These are phyloP conservation scores for Eucalyptus lansdowneana DNA, from an alignment of 345 rosid genomes.

Conservation along the genomic window DNA sequence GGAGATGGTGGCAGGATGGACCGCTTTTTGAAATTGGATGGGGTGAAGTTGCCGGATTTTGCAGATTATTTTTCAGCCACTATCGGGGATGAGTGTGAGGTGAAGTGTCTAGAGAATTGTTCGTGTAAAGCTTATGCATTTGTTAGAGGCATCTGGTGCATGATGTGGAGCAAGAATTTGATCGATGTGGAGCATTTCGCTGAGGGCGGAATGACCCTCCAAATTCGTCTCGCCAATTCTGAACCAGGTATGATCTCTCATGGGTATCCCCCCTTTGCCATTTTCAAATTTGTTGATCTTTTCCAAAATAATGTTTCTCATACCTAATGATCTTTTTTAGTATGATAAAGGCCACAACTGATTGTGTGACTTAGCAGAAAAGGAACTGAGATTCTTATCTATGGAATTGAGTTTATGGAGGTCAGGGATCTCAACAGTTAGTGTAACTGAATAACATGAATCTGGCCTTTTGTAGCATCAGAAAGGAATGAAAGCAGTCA, in stretches of 20 bases:
- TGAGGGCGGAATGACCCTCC: constrained; percentile 14
- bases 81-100: not conserved
- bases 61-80: not conserved
- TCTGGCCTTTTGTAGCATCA: not conserved
- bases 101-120: constrained; percentile 25
- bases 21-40: constrained; percentile 3
- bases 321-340: not conserved
- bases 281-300: not conserved
- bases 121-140: constrained; percentile 50
- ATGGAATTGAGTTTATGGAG: not conserved
- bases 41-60: constrained; percentile 28
- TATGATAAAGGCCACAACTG: not conserved
- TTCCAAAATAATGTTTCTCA: not conserved
- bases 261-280: not conserved
- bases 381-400: not conserved
- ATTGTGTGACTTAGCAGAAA: not conserved
- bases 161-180: constrained; percentile 44
- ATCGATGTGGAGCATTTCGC: constrained; percentile 36
- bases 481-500: not conserved
- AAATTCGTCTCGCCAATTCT: constrained; percentile 43
- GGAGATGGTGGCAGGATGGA: not conserved
- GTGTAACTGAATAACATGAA: not conserved
- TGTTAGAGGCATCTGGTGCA: constrained; percentile 31
- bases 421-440: not conserved
- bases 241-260: constrained; percentile 28